These are phyloP conservation scores for Calonectria leucothoes DNA, from an alignment of 2,329 filamentous ascomycete genomes.

Conservation along the genomic window DNA sequence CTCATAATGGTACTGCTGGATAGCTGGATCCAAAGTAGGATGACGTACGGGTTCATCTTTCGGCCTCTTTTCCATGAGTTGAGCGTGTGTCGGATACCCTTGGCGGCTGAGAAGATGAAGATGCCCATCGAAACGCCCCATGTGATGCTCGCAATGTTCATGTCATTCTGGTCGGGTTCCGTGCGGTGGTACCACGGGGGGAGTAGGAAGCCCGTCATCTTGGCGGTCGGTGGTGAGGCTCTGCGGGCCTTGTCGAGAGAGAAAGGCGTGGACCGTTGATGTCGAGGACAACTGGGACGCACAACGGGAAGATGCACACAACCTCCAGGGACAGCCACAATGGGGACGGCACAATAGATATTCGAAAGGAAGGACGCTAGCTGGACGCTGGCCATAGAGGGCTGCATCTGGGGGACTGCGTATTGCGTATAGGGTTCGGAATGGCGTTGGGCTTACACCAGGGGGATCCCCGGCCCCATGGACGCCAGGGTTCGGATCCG, in stretches of 20 bases:
- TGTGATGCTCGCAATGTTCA: slow-evolving; percentile 44
- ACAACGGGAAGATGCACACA: not conserved
- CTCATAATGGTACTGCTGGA: slow-evolving; percentile 40
- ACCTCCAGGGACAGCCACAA: not conserved
- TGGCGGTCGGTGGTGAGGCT: not conserved
- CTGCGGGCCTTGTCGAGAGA: not conserved
- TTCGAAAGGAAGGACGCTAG: slow-evolving; percentile 25
- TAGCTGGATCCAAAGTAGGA: slow-evolving; percentile 41
- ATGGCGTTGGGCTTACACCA: slow-evolving; percentile 7
- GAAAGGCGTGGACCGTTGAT: not conserved
- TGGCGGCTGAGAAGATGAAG: slow-evolving; percentile 39
- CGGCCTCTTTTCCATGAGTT: slow-evolving; percentile 39
- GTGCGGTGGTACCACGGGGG: slow-evolving; percentile 24
- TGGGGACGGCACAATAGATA: slow-evolving; percentile 30
- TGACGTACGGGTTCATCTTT: slow-evolving; percentile 36
- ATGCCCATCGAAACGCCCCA: slow-evolving; percentile 42
- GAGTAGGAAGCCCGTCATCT: slow-evolving; percentile 34
- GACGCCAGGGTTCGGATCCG: slow-evolving; percentile 35
- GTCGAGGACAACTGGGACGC: not conserved
- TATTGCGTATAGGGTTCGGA: not conserved
- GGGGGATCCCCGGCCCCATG: slow-evolving; percentile 22
- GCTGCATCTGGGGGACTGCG: slow-evolving; percentile 1
- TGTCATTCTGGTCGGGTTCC: slow-evolving; percentile 33
- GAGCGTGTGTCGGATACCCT: slow-evolving; percentile 35
- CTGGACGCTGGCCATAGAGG: slow-evolving; percentile 10